Evolutionary conservation across 495 filamentous ascomycete genomes (phyloP).

Genomic region (Pyrenula aspistea): DNA sequence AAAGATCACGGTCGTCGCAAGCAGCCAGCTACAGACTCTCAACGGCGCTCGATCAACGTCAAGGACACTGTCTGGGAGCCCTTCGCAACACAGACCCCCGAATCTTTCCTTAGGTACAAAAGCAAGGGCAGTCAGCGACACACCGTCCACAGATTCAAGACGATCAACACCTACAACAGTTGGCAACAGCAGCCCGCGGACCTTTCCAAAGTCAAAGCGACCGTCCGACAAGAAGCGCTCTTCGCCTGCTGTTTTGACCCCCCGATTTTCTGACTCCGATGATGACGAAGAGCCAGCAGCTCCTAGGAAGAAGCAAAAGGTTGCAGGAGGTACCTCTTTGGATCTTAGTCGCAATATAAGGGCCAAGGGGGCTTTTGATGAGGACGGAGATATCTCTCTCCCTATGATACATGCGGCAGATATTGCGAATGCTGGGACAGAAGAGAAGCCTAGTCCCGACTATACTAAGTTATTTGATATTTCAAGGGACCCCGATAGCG

Average conservation of each 20-base stretch:
- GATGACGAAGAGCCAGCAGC: conserved; percentile 31
- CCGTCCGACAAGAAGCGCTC: neutral
- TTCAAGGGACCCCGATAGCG: conserved; percentile 32
- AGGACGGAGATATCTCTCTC: conserved; percentile 35
- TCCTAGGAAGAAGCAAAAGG: conserved; percentile 61
- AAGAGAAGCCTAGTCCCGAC: conserved; percentile 26
- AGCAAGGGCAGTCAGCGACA: neutral
- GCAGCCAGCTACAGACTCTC: neutral
- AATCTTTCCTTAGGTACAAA: neutral
- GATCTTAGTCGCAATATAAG: conserved; percentile 49
- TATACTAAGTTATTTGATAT: conserved; percentile 33
- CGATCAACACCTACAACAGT: neutral
- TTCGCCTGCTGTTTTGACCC: neutral
- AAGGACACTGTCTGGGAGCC: too few relatives aligned
- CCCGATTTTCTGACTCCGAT: conserved; percentile 2
- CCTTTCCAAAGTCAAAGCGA: neutral
- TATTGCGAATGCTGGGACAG: conserved; percentile 32
- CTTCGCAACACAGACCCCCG: neutral
- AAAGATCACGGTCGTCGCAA: neutral
- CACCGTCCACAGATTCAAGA: neutral
- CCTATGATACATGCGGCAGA: conserved; percentile 57
- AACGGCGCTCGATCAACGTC: neutral
- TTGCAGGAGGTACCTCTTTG: conserved; percentile 8
- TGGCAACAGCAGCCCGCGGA: neutral
- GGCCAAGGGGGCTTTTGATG: conserved; percentile 47